phyloP scores from a whole-genome alignment of 306 rosid genomes.

The Comarum palustre region DNA sequence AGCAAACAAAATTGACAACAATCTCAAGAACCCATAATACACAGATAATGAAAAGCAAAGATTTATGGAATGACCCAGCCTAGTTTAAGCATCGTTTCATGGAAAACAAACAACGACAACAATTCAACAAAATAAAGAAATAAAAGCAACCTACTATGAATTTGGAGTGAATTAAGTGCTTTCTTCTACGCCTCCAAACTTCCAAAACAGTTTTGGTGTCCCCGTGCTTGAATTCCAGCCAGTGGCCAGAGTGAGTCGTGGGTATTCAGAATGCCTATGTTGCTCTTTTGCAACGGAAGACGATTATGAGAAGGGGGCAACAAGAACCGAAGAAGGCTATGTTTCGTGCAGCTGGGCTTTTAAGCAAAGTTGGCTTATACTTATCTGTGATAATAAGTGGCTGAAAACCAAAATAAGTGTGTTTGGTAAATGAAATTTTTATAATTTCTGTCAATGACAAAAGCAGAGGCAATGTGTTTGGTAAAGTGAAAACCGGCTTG shows the following conservation, averaged over 20 bases:
- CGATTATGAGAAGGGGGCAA: neutral
- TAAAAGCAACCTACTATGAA: neutral
- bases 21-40: neutral
- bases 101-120: neutral
- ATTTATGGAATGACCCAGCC: neutral
- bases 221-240: neutral
- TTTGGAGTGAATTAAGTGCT: neutral
- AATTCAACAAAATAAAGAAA: neutral
- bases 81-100: neutral
- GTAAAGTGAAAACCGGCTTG: no score
- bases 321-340: no score
- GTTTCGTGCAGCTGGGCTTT: no score
- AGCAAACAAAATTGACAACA: neutral
- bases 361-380: no score
- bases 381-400: no score
- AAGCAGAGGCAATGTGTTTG: no score
- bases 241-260: neutral
- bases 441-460: no score
- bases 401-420: no score
- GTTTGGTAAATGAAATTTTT: no score
- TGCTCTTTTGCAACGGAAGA: neutral
- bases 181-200: neutral
- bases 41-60: neutral
- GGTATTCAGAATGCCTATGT: neutral
- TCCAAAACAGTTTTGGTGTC: neutral